These are phyloP conservation scores for Fusarium camptoceras DNA, from an alignment of 2,329 filamentous ascomycete genomes.

Conservation along the genomic window DNA sequence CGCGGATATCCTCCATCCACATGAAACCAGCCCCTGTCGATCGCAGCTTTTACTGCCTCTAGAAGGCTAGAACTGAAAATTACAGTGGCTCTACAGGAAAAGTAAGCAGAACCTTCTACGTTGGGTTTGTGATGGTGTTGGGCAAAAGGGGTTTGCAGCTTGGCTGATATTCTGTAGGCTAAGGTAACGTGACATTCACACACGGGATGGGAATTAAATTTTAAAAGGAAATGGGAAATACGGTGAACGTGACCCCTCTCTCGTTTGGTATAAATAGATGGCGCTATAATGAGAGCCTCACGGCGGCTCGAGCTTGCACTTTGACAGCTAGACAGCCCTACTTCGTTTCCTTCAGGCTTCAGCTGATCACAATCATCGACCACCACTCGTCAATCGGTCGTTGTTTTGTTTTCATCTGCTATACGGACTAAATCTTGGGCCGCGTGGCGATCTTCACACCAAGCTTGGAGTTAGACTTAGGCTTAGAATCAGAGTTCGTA, in stretches of 20 bases:
- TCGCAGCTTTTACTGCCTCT: slow-evolving; percentile 12
- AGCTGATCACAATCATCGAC: neutral
- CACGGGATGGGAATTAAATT: neutral
- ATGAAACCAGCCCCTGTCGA: slow-evolving; percentile 32
- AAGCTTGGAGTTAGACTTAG: neutral
- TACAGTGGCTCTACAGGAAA: neutral
- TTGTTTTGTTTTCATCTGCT: neutral
- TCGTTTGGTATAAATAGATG: neutral
- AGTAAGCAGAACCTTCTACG: slow-evolving; percentile 7
- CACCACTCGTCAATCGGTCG: neutral
- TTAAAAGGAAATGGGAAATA: neutral
- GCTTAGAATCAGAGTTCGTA: slow-evolving; percentile 16
- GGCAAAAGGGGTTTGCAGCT: slow-evolving; percentile 1
- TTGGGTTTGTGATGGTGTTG: slow-evolving; percentile 4
- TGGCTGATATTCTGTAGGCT: too few species aligned
- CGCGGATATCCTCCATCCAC: slow-evolving; percentile 4
- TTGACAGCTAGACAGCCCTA: slow-evolving; percentile 8
- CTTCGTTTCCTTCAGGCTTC: neutral
- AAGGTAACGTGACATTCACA: slow-evolving; percentile 18
- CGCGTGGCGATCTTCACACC: neutral
- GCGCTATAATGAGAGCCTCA: neutral
- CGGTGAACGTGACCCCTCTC: neutral
- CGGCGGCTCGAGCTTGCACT: neutral
- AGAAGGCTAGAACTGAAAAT: neutral
- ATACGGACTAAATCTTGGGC: neutral